A percentile compares a stretch with the other conserved stretches of the same genome.
Evolutionary conservation across 2,329 filamentous ascomycete genomes (phyloP).

Genomic region (Zymoseptoria brevis): DNA sequence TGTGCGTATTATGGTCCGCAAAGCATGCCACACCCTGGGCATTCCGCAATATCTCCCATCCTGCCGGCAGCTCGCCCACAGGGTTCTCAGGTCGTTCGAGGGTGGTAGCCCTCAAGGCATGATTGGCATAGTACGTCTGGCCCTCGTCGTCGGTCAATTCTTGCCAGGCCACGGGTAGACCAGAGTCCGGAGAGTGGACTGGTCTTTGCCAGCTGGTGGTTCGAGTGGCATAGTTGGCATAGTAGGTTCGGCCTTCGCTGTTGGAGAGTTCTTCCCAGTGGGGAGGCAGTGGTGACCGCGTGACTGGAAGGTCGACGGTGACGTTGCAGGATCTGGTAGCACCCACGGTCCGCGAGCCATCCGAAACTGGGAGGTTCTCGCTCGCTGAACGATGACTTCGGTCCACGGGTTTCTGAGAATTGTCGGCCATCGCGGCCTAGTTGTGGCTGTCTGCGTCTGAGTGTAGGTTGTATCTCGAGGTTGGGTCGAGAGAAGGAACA

Average conservation of each 20-base stretch:
- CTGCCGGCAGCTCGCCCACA: conserved; percentile 1
- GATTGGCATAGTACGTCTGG: conserved; percentile 3
- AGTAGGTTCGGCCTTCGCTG: conserved; percentile 1
- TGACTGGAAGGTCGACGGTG: not conserved
- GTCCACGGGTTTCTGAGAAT: not conserved
- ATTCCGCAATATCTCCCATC: conserved; percentile 4
- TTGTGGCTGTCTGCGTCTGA: not conserved
- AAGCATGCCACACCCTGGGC: conserved; percentile 1
- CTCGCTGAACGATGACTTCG: not conserved
- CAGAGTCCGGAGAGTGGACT: not conserved
- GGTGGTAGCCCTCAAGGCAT: conserved; percentile 1
- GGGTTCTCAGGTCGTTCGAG: not conserved
- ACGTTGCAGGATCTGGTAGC: not conserved
- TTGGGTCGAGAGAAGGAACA: not conserved
- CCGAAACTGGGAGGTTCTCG: not conserved
- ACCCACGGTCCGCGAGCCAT: not conserved
- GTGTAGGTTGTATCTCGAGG: not conserved
- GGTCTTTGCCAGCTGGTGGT: conserved; percentile 1
- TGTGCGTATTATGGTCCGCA: conserved; percentile 2
- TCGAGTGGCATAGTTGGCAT: conserved; percentile 1
- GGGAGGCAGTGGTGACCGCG: not conserved
- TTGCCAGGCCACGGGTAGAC: conserved; percentile 4
- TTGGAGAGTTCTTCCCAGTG: conserved; percentile 2
- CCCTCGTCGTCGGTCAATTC: conserved; percentile 1
- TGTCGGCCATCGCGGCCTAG: not conserved